Evolutionary conservation across 768 basidiomycete genomes (phyloP), one percentile per base, ranked within the genome.

Genomic region (Scleroderma bovista): DNA sequence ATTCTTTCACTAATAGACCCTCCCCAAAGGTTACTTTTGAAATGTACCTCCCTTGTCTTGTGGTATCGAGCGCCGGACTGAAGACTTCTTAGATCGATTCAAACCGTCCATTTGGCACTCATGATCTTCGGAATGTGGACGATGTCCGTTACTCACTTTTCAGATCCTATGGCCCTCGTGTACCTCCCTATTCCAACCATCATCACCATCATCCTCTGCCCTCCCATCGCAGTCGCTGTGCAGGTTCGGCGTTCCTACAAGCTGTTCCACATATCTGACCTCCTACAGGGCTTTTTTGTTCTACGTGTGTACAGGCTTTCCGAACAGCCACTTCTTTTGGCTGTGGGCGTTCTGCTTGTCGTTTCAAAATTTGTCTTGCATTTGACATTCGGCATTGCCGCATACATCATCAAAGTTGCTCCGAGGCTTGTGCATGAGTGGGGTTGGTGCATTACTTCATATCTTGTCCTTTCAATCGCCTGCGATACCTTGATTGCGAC

Each of bases 241-340:
- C 44, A 45, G 44, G 44, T 33, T 13, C 12, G 31, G 31, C 29
- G 12, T 19, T 6, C 29, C 9, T 33, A 19, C 19, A 8, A 33
- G 15, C 12, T 22, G 19, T 29, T 29, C n/a, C 17, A 5, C 19
- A 4, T 20, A 9, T 12, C 31, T 17, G 12, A 16, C 32, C 6
- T 17, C 12, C n/a, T 16, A 4, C 31, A 45, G 44, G 44, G 31
- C 2, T 45, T 17, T 16, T 45, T 45, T n/a, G 15, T 33, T 19
- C 29, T 45, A 13, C 44, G 44, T 12, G 44, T 45, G 44, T 45
- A 45, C 44, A 31, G 31, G 29, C 44, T 45, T 15, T 45, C 44
- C 10, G 44, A 45, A 15, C 31, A 33, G 20, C 32, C 44, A 10
- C 29, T 45, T 33, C 32, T 45, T 5, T 45, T 45, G 32, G 31